Evolutionary conservation across 2,329 filamentous ascomycete genomes (phyloP), one percentile per base, ranked within the genome.

Genomic region (Aspergillus fumigatiaffinis): DNA sequence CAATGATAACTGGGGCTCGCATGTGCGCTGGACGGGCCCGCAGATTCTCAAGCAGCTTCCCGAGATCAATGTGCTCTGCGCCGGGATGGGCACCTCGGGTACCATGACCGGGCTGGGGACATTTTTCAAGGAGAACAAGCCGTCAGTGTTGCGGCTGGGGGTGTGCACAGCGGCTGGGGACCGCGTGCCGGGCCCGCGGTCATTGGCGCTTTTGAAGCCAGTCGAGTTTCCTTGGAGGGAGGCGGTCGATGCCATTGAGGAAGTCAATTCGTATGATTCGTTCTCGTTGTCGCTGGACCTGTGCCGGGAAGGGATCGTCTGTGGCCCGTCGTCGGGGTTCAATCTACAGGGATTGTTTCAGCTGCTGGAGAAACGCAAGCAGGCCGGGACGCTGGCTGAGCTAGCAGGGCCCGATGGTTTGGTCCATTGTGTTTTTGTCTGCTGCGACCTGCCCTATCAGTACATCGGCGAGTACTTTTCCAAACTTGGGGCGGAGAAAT

Each of bases 381-480:
- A 67, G 0, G 74, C 73, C 0, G 79, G 77, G 0, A 78, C 72
- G 0, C 68, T 85, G 12, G 38, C 67, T 0, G 71, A 79, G 9
- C 67, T 85, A 1, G 73, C 76, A 0, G 78, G 77, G 0, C 66
- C 72, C 0, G 74, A 79, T 32, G 80, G 80, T 1, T 71, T 77
- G 51, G 73, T 82, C 1, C 76, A 81, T 58, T 84, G 81, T 49
- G 83, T 84, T 0, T 87, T 87, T 66, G 68, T 86, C 3, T 87
- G 84, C 70, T 86, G 84, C 56, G 85, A 87, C 56, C 61, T 87
- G 26, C 85, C 85, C 0, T 87, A 87, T 60, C 84, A 87, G 65
- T 87, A 87, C 58, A 79, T 87, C 48, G 74, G 78, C 25, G 82
- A 83, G 61, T 87, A 87, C 63, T 87, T 85, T 61, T 75, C 81